Base-by-base conservation (phyloP, 345 rosid genomes). In the Mercurialis annua region DNA sequence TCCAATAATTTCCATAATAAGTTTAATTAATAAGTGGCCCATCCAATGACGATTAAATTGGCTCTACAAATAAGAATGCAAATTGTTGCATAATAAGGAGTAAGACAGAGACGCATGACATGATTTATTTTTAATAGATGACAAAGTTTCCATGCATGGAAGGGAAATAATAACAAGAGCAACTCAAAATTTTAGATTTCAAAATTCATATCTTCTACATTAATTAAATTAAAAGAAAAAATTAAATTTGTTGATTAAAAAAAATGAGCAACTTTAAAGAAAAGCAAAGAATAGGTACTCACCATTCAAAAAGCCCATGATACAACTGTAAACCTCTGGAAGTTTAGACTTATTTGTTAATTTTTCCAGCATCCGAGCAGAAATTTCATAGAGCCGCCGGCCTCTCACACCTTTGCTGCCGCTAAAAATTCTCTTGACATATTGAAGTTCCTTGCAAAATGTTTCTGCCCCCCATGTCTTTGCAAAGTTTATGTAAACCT, bases 321-420 rank as follows among this genome's bases (percentile, higher is more conserved):
- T 78, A 65, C 66, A 63, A 69, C 60, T 80, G 74, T 84, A 85
- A 63, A 87, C 87, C 44, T 87, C 95, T 29, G 84, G 59, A 80
- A 86, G 82, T 67, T 77, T 86, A 62, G 85, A 73, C 71, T 87
- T 85, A 52, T 74, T 83, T 57, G 82, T 80, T 75, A 94, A 75
- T 77, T 90, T 89, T 64, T 69, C 74, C 62, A 89, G 78, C 84
- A 85, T 78, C 60, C 64, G 83, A 73, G 75, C 82, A 23, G 96
- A 95, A 78, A 90, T 80, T 77, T 87, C 92, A 78, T 84, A 84
- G 38, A 94, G 84, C 71, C 73, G 82, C 70, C 73, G 85, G 72
- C 98, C 98, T 83, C 97, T 85, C 42, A 74, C 63, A 66, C 90
- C 99, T 77, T 89, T 87, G 85, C 98, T 87, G 23, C 74, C 86